A percentile compares a stretch with the other conserved stretches of the same genome.
Conservation (phyloP, 225 moss, liverwort and hornwort genomes). For the Physcomitrellopsis africana region DNA sequence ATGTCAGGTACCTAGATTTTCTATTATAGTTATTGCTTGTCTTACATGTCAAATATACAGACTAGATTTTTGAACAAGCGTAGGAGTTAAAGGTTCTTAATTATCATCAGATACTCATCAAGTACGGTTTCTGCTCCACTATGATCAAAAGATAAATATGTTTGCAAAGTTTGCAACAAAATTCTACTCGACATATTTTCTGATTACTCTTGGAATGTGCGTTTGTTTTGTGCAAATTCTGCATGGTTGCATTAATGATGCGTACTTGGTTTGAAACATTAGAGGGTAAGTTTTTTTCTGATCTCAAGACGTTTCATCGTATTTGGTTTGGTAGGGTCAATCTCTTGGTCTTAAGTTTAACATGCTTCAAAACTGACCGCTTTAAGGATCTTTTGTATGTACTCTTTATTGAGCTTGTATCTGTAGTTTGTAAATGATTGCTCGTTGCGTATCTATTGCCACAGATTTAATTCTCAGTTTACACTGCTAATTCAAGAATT, state of each 20-base stretch:
- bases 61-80: conserved; percentile 1
- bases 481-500: neutral
- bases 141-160: neutral
- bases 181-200: conserved; percentile 7
- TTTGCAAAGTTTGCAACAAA: conserved; percentile 2
- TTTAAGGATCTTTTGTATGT: conserved; percentile 2
- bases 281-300: conserved; percentile 52
- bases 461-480: neutral
- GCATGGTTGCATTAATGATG: conserved; percentile 26
- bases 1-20: conserved; percentile 60
- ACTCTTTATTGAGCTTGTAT: conserved; percentile 5
- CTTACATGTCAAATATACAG: neutral
- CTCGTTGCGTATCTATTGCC: neutral
- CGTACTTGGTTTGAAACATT: conserved; percentile 26
- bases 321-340: conserved; percentile 6
- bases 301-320: conserved; percentile 22
- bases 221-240: conserved; percentile 35
- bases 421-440: neutral
- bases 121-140: conserved; percentile 21
- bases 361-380: conserved; percentile 1
- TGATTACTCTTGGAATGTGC: conserved; percentile 43
- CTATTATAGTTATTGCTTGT: neutral
- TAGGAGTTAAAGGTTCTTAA: conserved; percentile 30
- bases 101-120: conserved; percentile 21
- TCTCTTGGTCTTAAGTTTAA: neutral